Percentiles rank a stretch among this genome's conserved stretches.
Conservation (phyloP, 2,329 filamentous ascomycete species). For the Coniochaeta sp. region DNA sequence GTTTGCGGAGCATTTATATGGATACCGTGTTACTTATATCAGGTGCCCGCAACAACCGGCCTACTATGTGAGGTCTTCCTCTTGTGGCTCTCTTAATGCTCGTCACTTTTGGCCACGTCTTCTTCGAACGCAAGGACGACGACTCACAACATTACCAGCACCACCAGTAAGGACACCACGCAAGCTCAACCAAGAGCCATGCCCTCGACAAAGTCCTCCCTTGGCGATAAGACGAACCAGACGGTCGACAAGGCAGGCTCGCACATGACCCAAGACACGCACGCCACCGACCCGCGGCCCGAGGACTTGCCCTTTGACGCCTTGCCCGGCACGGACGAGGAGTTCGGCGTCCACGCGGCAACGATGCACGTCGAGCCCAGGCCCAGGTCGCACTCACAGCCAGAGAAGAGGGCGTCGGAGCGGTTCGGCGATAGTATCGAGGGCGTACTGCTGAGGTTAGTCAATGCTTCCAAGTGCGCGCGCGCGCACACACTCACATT, state of each 20-base stretch:
- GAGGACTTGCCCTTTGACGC: not conserved
- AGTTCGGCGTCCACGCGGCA: not conserved
- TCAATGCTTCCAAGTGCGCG: not conserved
- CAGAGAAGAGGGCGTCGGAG: not conserved
- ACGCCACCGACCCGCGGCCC: not conserved
- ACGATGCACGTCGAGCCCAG: not conserved
- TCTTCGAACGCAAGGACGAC: too few species aligned
- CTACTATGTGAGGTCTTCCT: too few species aligned
- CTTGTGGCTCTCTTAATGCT: too few species aligned
- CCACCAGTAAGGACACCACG: too few species aligned
- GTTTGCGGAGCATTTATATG: not conserved
- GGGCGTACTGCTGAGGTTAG: not conserved
- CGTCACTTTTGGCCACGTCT: too few species aligned
- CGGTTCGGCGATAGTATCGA: not conserved
- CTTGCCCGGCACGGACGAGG: not conserved
- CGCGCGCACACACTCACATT: too few species aligned
- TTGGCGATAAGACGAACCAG: not conserved
- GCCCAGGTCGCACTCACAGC: not conserved
- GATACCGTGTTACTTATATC: too few species aligned
- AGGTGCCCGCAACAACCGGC: too few species aligned
- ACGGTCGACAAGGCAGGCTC: not conserved
- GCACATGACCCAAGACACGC: not conserved
- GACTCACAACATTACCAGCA: not conserved
- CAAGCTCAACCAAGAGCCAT: not conserved
- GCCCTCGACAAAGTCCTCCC: not conserved